Conservation (phyloP, 2,329 filamentous ascomycete species). For the Ascochyta pisi region DNA sequence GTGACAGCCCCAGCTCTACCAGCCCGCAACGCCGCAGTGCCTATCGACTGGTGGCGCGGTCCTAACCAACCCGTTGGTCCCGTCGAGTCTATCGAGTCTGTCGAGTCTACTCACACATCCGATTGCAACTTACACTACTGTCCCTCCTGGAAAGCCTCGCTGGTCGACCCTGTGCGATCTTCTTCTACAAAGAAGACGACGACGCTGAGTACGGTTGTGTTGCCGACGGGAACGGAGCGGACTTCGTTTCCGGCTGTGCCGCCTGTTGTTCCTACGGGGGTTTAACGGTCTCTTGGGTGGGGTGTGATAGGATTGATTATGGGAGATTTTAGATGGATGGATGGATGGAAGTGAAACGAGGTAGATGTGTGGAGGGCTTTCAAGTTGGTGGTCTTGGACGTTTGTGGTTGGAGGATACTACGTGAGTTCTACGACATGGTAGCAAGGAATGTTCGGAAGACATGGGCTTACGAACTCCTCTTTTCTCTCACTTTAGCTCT, state of each 20-base stretch:
- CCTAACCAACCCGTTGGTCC: background rate
- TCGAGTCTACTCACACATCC: background rate
- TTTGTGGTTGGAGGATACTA: background rate
- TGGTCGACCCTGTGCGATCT: too few relatives aligned
- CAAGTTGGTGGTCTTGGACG: background rate
- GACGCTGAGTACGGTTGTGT: background rate
- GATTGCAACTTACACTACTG: slow-evolving; percentile 4
- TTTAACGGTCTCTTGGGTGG: too few relatives aligned
- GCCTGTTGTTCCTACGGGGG: background rate
- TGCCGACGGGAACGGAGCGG: too few relatives aligned
- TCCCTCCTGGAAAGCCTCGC: background rate
- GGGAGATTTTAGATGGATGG: too few relatives aligned
- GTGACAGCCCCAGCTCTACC: background rate
- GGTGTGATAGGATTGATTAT: too few relatives aligned
- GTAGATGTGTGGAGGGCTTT: too few relatives aligned
- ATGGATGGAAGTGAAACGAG: too few relatives aligned
- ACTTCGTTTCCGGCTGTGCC: too few relatives aligned
- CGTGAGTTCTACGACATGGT: background rate
- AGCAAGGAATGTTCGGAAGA: background rate
- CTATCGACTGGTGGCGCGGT: slow-evolving; percentile 5
- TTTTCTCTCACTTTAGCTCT: background rate
- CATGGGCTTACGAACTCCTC: background rate
- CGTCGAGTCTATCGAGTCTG: background rate
- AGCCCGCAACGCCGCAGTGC: background rate
- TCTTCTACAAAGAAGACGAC: background rate